Evolutionary conservation across 495 filamentous ascomycete genomes (phyloP).

Genomic region (Aspergillus baeticus): DNA sequence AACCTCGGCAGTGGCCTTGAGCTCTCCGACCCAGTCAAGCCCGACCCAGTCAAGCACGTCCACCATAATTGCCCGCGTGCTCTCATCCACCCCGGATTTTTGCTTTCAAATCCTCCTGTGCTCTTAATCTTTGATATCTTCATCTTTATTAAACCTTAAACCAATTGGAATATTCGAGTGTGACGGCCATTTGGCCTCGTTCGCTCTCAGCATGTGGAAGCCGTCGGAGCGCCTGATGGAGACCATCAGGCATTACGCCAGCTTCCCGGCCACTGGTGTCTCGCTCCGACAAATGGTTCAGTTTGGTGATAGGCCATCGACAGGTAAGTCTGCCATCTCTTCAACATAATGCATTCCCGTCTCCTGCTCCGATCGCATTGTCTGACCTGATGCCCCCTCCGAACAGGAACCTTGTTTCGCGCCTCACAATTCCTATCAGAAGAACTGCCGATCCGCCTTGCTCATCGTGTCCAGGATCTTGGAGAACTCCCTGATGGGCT

Average conservation of each 20-base stretch:
- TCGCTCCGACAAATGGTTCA: slow-evolving; percentile 98
- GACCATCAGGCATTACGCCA: slow-evolving; percentile 97
- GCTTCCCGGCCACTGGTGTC: slow-evolving; percentile 95
- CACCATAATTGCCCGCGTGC: not conserved
- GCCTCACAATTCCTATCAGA: slow-evolving; percentile 98
- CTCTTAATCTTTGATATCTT: not conserved
- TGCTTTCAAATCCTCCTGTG: not conserved
- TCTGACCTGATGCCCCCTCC: slow-evolving; percentile 18
- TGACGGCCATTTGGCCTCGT: slow-evolving; percentile 32
- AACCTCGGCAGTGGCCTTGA: slow-evolving; percentile 13
- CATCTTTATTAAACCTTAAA: not conserved
- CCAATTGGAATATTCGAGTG: slow-evolving; percentile 7
- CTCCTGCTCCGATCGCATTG: slow-evolving; percentile 3
- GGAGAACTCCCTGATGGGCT: slow-evolving; percentile 92
- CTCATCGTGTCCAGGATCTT: slow-evolving; percentile 93
- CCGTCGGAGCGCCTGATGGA: slow-evolving; percentile 88
- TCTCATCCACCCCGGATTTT: not conserved
- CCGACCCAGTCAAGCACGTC: not conserved
- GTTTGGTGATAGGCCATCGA: slow-evolving; percentile 88
- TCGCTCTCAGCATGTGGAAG: slow-evolving; percentile 72
- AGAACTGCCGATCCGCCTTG: slow-evolving; percentile 94
- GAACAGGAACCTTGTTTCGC: slow-evolving; percentile 85
- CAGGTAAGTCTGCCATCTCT: slow-evolving; percentile 53
- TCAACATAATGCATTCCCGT: not conserved
- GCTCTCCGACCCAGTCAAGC: slow-evolving; percentile 5